phyloP scores from a whole-genome alignment of 129 eudicot species.

The Deinandra increscens region DNA sequence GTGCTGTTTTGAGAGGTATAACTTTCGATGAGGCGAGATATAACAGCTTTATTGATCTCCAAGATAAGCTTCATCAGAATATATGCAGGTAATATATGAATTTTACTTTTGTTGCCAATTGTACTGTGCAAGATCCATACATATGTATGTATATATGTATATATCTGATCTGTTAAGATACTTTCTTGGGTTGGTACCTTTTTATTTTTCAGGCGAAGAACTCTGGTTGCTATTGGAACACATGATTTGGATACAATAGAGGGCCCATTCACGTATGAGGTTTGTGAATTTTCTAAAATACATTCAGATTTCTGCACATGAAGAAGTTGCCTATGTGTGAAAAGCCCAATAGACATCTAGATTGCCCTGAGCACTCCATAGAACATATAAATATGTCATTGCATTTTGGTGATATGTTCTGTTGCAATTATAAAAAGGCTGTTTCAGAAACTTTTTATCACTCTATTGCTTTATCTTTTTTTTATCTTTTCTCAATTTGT shows the following conservation, averaged over 20 bases:
- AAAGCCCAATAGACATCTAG: not conserved
- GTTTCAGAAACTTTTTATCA: not conserved
- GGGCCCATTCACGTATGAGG: slow-evolving; percentile 98
- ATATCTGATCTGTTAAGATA: slow-evolving; percentile 1
- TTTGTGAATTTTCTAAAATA: slow-evolving; percentile 31
- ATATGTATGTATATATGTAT: not conserved
- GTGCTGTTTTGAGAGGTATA: slow-evolving; percentile 92
- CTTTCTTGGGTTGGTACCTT: slow-evolving; percentile 1
- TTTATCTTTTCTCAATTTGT: slow-evolving; percentile 1
- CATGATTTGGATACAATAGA: slow-evolving; percentile 90
- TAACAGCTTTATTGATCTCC: slow-evolving; percentile 96
- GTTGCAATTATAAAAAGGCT: slow-evolving; percentile 6
- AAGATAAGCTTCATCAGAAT: slow-evolving; percentile 95
- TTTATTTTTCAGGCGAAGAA: slow-evolving; percentile 62
- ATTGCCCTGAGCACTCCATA: not conserved
- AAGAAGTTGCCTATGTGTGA: not conserved
- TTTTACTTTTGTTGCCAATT: not conserved
- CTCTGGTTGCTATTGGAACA: slow-evolving; percentile 94
- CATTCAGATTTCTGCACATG: not conserved
- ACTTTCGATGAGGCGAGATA: slow-evolving; percentile 84
- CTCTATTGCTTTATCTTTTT: slow-evolving; percentile 8
- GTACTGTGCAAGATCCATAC: not conserved
- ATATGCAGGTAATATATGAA: slow-evolving; percentile 64
- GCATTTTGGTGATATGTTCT: slow-evolving; percentile 1
- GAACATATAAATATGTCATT: slow-evolving; percentile 7